Percentiles rank a stretch among this genome's conserved stretches.
These are phyloP conservation scores for Russula brevipes DNA, from an alignment of 768 basidiomycete species.

Conservation along the genomic window DNA sequence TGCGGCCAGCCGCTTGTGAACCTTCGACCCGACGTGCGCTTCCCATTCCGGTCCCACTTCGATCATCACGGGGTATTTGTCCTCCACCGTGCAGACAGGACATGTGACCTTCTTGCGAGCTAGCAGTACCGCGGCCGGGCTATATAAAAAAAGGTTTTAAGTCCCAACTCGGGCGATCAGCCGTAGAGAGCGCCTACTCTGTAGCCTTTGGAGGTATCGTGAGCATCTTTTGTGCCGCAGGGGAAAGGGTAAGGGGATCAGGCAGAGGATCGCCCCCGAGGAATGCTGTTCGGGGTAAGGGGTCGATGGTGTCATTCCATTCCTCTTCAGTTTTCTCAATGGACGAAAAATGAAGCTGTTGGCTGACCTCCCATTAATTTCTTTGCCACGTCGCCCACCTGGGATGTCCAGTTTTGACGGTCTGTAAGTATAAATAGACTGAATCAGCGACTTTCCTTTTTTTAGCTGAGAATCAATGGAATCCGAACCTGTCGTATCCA, in stretches of 20 bases:
- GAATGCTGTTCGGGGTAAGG: conserved; percentile 9
- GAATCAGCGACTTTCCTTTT: conserved; percentile 41
- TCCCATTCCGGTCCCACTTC: conserved; percentile 51
- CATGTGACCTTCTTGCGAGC: conserved; percentile 58
- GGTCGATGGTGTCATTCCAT: neutral
- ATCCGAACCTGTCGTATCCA: conserved; percentile 61
- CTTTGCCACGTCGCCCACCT: conserved; percentile 50
- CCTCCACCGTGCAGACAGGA: conserved; percentile 53
- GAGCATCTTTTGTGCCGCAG: conserved; percentile 50
- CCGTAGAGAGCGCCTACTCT: conserved; percentile 35
- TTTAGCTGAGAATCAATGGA: neutral
- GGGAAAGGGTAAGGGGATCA: conserved; percentile 53
- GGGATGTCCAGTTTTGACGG: conserved; percentile 43
- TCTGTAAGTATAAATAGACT: neutral
- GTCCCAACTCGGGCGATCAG: neutral
- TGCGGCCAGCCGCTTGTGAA: conserved; percentile 46
- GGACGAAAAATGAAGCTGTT: neutral
- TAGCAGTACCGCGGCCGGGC: conserved; percentile 51
- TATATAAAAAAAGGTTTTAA: conserved; percentile 29
- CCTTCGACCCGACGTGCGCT: conserved; percentile 49
- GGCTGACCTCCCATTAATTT: conserved; percentile 45
- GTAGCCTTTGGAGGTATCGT: conserved; percentile 40
- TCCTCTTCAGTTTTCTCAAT: neutral
- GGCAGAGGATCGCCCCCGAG: conserved; percentile 39
- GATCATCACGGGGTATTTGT: conserved; percentile 57